Percentiles rank a stretch among this genome's conserved stretches.
Conservation (phyloP, 768 basidiomycete genomes). For the Boletus reticulatus region DNA sequence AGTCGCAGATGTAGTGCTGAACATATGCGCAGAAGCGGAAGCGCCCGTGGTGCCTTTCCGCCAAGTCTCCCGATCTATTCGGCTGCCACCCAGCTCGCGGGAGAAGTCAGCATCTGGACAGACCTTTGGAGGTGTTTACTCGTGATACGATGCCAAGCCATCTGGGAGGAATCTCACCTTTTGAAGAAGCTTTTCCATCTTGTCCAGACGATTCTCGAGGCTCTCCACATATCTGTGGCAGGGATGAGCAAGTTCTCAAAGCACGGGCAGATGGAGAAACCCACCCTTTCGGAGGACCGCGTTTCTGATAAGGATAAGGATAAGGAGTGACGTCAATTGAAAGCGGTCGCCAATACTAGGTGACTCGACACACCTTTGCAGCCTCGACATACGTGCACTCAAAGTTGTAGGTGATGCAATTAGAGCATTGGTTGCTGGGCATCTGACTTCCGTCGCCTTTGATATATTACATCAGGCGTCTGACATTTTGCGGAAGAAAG, state of each 20-base stretch:
- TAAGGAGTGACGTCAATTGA: background rate
- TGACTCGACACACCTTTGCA: constrained; percentile 52
- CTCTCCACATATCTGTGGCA: constrained; percentile 56
- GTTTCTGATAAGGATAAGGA: constrained; percentile 41
- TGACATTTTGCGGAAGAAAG: background rate
- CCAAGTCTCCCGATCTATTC: constrained; percentile 41
- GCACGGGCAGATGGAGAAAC: background rate
- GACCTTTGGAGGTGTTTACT: constrained; percentile 39
- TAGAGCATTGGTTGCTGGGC: constrained; percentile 53
- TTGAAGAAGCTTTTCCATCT: constrained; percentile 59
- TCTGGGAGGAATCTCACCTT: constrained; percentile 35
- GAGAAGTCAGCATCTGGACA: constrained; percentile 64
- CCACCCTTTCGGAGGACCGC: constrained; percentile 38
- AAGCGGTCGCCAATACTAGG: background rate
- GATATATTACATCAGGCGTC: background rate
- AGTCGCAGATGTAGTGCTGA: constrained; percentile 11
- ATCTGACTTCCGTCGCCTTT: constrained; percentile 61
- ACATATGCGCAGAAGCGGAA: constrained; percentile 12
- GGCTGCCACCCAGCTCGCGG: constrained; percentile 49
- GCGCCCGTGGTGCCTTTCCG: constrained; percentile 12
- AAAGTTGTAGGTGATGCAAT: constrained; percentile 47
- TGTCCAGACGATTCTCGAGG: constrained; percentile 59
- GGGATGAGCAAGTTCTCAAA: background rate
- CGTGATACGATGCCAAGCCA: background rate
- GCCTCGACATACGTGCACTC: constrained; percentile 57